Evolutionary conservation across 75 land plant genomes (phyloP).

Genomic region (Chamaecyparis obtusa): DNA sequence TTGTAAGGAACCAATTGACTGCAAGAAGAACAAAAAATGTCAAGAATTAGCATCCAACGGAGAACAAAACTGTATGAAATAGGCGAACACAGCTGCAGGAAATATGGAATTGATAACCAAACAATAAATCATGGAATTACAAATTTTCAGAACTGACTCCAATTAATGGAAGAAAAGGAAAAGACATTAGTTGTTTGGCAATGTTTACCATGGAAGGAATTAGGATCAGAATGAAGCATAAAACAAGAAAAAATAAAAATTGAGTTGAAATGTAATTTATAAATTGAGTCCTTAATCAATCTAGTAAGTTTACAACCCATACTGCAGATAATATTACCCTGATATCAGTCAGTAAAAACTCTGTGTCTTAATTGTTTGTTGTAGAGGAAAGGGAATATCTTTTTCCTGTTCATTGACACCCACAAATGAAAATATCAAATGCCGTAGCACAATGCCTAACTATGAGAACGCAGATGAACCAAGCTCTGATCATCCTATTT

Average conservation of each 20-base stretch:
- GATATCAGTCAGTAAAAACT: background rate
- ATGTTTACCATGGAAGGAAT: background rate
- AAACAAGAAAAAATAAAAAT: background rate
- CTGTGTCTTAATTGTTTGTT: background rate
- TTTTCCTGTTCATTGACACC: background rate
- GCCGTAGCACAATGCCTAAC: background rate
- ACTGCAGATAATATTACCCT: too few relatives aligned
- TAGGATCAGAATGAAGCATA: background rate
- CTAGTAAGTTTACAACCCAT: background rate
- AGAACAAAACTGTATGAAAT: background rate
- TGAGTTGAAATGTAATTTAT: background rate
- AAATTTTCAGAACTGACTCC: background rate
- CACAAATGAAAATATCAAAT: background rate
- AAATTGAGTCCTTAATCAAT: background rate
- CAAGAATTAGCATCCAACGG: conserved; percentile 3
- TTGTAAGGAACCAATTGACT: conserved; percentile 69
- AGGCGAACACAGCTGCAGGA: background rate
- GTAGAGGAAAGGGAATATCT: background rate
- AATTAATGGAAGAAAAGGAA: background rate
- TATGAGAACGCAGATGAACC: background rate
- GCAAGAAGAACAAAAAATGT: conserved; percentile 20
- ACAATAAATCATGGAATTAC: background rate
- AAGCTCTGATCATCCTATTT: background rate
- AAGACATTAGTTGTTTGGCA: background rate
- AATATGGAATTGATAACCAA: background rate